phyloP scores from a whole-genome alignment of 352 stramenopile genomes.

The Phytophthora multivora region DNA sequence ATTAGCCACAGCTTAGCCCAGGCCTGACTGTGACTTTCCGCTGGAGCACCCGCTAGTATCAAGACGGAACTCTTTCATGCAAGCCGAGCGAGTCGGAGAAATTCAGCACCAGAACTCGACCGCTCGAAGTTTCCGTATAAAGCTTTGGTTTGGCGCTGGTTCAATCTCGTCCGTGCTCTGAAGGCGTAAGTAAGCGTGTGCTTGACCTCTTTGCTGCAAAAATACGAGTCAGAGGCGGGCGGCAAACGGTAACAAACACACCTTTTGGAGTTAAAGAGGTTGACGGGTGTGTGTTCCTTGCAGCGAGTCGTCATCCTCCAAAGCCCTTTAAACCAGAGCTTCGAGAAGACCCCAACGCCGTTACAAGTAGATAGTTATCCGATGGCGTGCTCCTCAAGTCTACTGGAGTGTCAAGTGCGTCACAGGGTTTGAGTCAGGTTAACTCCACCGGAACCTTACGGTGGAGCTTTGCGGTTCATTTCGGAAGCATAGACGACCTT shows the following conservation, averaged over 20 bases:
- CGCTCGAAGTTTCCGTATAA: not conserved
- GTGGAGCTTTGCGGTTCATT: slow-evolving; percentile 11
- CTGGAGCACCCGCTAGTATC: slow-evolving; percentile 17
- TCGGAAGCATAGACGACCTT: not conserved
- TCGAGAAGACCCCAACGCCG: slow-evolving; percentile 1
- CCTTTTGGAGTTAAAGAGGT: slow-evolving; percentile 5
- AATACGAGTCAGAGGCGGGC: slow-evolving; percentile 22
- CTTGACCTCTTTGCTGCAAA: slow-evolving; percentile 27
- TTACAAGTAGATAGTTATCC: slow-evolving; percentile 12
- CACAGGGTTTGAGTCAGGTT: slow-evolving; percentile 13
- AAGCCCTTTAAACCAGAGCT: not conserved
- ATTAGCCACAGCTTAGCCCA: not conserved
- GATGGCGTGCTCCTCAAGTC: slow-evolving; percentile 23
- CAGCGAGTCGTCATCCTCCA: slow-evolving; percentile 4
- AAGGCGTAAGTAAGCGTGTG: slow-evolving; percentile 22
- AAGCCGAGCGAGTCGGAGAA: slow-evolving; percentile 14
- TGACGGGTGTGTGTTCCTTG: slow-evolving; percentile 15
- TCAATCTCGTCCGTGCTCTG: slow-evolving; percentile 21
- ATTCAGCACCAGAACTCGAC: slow-evolving; percentile 13
- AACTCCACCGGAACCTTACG: slow-evolving; percentile 12
- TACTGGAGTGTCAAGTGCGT: slow-evolving; percentile 20
- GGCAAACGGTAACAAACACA: slow-evolving; percentile 1
- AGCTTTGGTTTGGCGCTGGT: not conserved
- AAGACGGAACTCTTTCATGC: slow-evolving; percentile 4
- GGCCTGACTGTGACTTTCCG: slow-evolving; percentile 2